These are phyloP conservation scores for Cordyceps tenuipes DNA, from an alignment of 2,329 filamentous ascomycete species.

Conservation along the genomic window DNA sequence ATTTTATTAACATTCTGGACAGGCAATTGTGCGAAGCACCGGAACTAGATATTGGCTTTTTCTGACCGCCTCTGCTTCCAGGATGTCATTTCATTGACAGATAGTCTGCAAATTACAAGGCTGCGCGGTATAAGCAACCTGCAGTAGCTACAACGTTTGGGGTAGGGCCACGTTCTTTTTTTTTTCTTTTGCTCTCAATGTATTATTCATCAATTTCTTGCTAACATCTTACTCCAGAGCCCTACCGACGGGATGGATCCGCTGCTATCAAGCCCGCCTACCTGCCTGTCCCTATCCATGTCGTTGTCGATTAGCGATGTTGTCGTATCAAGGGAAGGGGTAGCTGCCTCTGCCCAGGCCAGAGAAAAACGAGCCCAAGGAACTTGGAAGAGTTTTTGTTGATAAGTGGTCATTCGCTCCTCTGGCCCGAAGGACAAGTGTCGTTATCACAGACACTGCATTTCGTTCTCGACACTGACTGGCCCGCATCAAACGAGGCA, in stretches of 20 bases:
- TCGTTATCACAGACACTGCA: not conserved
- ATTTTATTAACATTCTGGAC: not conserved
- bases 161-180: not conserved
- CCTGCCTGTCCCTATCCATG: not conserved
- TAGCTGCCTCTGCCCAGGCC: not conserved
- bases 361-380: not conserved
- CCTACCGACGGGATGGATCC: not conserved
- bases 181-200: not conserved
- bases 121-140: not conserved
- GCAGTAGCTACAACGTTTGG: not conserved
- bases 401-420: not conserved
- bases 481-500: not conserved
- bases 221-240: not conserved
- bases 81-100: not conserved
- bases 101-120: not conserved
- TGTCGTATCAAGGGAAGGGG: not conserved
- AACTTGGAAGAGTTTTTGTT: not conserved
- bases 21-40: not conserved
- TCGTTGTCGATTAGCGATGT: not conserved
- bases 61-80: not conserved
- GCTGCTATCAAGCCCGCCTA: not conserved
- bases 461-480: not conserved
- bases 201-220: not conserved
- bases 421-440: not conserved
- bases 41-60: not conserved